Conservation (phyloP, 2,329 filamentous ascomycete species). For the Achaetomium macrosporum region DNA sequence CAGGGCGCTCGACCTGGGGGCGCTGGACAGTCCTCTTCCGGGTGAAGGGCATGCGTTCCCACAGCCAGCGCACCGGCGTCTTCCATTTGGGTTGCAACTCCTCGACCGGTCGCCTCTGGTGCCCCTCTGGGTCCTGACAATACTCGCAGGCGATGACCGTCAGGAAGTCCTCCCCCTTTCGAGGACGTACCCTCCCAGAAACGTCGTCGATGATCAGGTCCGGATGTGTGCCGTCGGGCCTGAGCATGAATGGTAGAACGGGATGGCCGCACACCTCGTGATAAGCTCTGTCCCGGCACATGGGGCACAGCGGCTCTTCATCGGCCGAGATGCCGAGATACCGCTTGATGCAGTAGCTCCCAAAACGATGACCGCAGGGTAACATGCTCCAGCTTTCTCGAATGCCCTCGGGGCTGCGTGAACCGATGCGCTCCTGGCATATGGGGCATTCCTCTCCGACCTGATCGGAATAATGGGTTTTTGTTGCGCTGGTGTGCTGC, state of each 20-base stretch:
- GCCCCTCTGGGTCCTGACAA: neutral
- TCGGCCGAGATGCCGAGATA: conserved; percentile 36
- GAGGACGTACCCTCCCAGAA: neutral
- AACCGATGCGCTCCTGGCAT: conserved; percentile 38
- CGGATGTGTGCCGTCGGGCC: conserved; percentile 1
- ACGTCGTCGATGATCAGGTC: conserved; percentile 1
- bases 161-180: neutral
- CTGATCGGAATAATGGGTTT: too few species aligned
- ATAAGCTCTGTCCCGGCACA: conserved; percentile 33
- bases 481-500: too few species aligned
- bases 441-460: conserved; percentile 32
- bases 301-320: conserved; percentile 34
- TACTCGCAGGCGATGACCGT: neutral
- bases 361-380: conserved; percentile 41
- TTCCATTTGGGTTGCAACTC: conserved; percentile 1
- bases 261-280: conserved; percentile 32
- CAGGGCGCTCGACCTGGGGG: neutral
- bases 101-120: neutral
- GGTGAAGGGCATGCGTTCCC: neutral
- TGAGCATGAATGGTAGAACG: conserved; percentile 26
- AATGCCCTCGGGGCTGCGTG: conserved; percentile 33
- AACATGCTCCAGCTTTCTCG: conserved; percentile 37
- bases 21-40: neutral
- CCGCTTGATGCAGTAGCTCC: conserved; percentile 38
- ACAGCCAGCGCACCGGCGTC: conserved; percentile 5